Evolutionary conservation across 2,329 filamentous ascomycete genomes (phyloP).

Genomic region (Ophiostoma sp.): DNA sequence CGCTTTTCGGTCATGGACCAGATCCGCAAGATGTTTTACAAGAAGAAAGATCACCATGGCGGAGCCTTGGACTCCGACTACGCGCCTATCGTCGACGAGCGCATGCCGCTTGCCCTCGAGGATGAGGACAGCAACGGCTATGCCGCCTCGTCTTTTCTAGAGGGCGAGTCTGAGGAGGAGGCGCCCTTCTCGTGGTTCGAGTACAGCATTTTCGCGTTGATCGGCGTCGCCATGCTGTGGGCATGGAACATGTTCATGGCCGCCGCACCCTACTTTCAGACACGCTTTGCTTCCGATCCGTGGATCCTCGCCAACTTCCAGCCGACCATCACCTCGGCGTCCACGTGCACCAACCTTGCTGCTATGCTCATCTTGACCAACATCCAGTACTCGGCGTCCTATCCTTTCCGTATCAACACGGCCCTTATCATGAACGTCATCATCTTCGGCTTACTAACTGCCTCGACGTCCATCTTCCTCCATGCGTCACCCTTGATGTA

Average conservation of each 20-base stretch:
- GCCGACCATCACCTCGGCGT: constrained; percentile 79
- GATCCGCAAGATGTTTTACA: constrained; percentile 35
- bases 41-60: constrained; percentile 28
- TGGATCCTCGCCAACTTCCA: constrained; percentile 81
- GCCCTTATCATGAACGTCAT: constrained; percentile 72
- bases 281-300: constrained; percentile 64
- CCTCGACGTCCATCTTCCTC: constrained; percentile 68
- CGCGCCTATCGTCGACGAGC: constrained; percentile 31
- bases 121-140: constrained; percentile 29
- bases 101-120: constrained; percentile 30
- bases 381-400: constrained; percentile 75
- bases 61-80: constrained; percentile 32
- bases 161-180: constrained; percentile 33
- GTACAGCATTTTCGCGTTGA: constrained; percentile 75
- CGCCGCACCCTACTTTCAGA: constrained; percentile 86
- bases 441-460: constrained; percentile 70
- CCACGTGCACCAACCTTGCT: constrained; percentile 73
- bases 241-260: constrained; percentile 99
- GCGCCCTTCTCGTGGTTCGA: constrained; percentile 74
- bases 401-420: constrained; percentile 75
- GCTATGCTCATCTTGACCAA: constrained; percentile 72
- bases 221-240: constrained; percentile 95
- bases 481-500: constrained; percentile 59
- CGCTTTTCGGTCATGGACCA: constrained; percentile 35
- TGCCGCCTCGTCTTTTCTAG: constrained; percentile 27